These are phyloP conservation scores for Cyphellophora europaea DNA, from an alignment of 2,329 filamentous ascomycete species.

Conservation along the genomic window DNA sequence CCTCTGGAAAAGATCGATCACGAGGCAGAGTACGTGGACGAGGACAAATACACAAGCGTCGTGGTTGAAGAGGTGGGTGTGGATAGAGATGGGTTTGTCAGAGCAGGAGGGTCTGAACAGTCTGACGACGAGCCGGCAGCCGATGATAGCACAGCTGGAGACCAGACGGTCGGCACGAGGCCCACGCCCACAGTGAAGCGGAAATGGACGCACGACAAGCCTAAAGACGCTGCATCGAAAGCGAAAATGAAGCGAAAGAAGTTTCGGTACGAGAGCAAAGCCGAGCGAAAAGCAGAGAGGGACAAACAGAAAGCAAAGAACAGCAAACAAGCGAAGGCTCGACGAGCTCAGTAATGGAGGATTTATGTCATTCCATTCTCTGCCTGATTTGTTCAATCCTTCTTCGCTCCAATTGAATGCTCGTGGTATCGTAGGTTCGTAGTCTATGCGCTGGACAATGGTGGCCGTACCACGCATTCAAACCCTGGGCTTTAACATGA, in stretches of 20 bases:
- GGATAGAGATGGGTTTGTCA: constrained; percentile 62
- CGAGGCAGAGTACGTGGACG: constrained; percentile 91
- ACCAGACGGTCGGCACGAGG: constrained; percentile 18
- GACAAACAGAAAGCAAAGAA: constrained; percentile 60
- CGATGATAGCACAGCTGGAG: constrained; percentile 23
- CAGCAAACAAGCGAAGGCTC: constrained; percentile 49
- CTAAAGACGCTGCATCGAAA: constrained; percentile 31
- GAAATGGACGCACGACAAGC: constrained; percentile 38
- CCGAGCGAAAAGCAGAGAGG: constrained; percentile 58
- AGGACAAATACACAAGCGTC: constrained; percentile 91
- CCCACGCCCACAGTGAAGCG: constrained; percentile 26
- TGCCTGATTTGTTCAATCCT: neutral
- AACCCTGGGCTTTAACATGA: too few relatives aligned
- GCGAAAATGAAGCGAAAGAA: constrained; percentile 79
- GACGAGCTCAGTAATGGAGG: constrained; percentile 1
- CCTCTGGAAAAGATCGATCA: constrained; percentile 50
- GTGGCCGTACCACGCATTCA: too few relatives aligned
- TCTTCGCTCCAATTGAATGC: constrained; percentile 10
- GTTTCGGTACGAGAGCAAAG: constrained; percentile 86
- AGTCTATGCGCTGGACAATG: constrained; percentile 9
- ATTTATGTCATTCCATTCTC: neutral
- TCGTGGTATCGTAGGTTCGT: constrained; percentile 16
- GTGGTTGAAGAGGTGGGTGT: constrained; percentile 84
- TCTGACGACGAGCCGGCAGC: constrained; percentile 16
- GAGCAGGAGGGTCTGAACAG: constrained; percentile 26